Evolutionary conservation across 2,329 filamentous ascomycete species (phyloP).

Genomic region (Magnaporthiopsis incrustans): DNA sequence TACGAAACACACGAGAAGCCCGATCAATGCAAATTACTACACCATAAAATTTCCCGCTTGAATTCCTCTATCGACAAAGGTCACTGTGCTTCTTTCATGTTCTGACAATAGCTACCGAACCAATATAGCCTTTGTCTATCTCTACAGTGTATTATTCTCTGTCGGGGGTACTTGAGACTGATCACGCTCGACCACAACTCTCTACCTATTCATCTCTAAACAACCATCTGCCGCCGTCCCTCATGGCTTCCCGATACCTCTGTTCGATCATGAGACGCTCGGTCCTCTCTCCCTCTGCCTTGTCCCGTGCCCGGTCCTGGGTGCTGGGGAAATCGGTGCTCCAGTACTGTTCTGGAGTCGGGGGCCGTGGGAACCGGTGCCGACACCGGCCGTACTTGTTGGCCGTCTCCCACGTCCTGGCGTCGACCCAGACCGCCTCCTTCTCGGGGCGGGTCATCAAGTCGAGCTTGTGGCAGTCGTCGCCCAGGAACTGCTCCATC

Average conservation of each 20-base stretch:
- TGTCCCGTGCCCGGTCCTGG: slow-evolving; percentile 65
- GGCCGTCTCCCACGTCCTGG: slow-evolving; percentile 64
- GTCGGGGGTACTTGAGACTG: too few species aligned
- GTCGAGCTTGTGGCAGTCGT: slow-evolving; percentile 50
- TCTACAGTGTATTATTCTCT: too few species aligned
- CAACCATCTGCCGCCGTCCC: slow-evolving; percentile 65
- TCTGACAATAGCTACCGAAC: too few species aligned
- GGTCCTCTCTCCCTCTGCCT: slow-evolving; percentile 53
- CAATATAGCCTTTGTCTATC: too few species aligned
- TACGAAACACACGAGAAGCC: background rate
- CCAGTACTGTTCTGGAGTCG: slow-evolving; percentile 85
- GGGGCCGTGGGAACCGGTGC: slow-evolving; percentile 61
- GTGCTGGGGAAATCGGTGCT: slow-evolving; percentile 81
- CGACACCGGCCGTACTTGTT: slow-evolving; percentile 71
- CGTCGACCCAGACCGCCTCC: slow-evolving; percentile 62
- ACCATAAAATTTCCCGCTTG: background rate
- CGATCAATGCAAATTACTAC: background rate
- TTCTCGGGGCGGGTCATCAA: slow-evolving; percentile 53
- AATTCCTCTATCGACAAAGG: too few species aligned
- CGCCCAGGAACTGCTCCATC: slow-evolving; percentile 49
- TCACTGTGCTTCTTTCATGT: too few species aligned
- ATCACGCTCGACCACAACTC: background rate
- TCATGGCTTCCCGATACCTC: slow-evolving; percentile 75
- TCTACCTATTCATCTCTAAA: slow-evolving; percentile 65
- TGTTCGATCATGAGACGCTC: slow-evolving; percentile 60